phyloP scores from a whole-genome alignment of 768 basidiomycete species.

The Rhodotorula kratochvilovae region DNA sequence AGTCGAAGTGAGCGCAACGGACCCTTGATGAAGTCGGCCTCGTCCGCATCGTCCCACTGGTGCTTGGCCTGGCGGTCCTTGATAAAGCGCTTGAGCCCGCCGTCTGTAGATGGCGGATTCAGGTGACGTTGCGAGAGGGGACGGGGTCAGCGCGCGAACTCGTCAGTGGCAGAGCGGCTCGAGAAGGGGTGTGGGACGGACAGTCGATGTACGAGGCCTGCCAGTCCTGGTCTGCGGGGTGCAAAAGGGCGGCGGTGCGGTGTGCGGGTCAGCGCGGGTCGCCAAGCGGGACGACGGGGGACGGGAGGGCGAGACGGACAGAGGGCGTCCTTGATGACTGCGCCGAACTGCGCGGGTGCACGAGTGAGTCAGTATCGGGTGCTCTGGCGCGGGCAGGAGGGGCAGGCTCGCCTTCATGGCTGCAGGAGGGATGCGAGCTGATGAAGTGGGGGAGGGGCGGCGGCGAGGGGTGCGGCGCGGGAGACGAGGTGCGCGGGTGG shows the following conservation, averaged over 20 bases:
- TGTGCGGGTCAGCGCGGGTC: neutral
- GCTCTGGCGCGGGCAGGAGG: too few species aligned
- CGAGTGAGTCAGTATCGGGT: too few species aligned
- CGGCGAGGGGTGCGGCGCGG: too few species aligned
- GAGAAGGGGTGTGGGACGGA: neutral
- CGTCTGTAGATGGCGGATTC: slow-evolving; percentile 53
- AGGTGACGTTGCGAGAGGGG: too few species aligned
- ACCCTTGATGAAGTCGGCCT: slow-evolving; percentile 65
- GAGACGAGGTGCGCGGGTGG: too few species aligned
- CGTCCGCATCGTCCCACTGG: slow-evolving; percentile 71
- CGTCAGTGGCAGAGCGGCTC: neutral
- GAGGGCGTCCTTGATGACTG: slow-evolving; percentile 38
- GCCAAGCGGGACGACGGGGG: neutral
- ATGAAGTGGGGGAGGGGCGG: too few species aligned
- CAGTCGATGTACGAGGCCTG: slow-evolving; percentile 38
- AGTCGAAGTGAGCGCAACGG: too few species aligned
- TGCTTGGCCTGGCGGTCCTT: slow-evolving; percentile 56
- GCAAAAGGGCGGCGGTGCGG: too few species aligned
- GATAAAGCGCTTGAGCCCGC: slow-evolving; percentile 78
- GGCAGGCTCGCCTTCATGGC: too few species aligned
- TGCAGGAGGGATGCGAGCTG: too few species aligned
- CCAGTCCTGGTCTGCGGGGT: slow-evolving; percentile 33
- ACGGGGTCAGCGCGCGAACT: neutral
- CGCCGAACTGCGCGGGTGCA: slow-evolving; percentile 16
- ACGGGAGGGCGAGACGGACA: slow-evolving; percentile 6